phyloP scores from a whole-genome alignment of 2,329 filamentous ascomycete genomes.

The Fusarium keratoplasticum region DNA sequence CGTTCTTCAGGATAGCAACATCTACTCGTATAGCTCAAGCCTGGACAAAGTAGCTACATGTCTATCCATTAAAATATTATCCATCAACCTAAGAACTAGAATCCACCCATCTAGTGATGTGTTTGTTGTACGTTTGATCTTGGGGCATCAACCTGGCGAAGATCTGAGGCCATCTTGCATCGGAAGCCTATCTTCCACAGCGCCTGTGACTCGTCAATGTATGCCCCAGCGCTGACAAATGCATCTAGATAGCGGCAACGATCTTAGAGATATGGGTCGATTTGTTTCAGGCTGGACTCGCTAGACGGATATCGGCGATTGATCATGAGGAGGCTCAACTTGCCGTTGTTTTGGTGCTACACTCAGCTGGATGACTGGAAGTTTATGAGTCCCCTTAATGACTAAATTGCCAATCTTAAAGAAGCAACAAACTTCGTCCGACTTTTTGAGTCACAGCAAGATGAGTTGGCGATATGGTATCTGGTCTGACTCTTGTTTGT shows the following conservation, averaged over 20 bases:
- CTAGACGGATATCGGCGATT: not conserved
- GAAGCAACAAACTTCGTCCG: not conserved
- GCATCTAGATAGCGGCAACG: not conserved
- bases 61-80: no score
- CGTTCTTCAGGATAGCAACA: no score
- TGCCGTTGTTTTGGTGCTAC: no score
- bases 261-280: not conserved
- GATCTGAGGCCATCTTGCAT: not conserved
- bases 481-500: not conserved
- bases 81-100: not conserved
- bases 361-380: rapidly evolving
- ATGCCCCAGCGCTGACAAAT: not conserved
- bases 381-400: not conserved
- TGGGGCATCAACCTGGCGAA: not conserved
- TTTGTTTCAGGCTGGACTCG: not conserved
- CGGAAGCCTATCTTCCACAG: not conserved
- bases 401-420: not conserved
- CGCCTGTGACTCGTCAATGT: not conserved
- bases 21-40: no score
- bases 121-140: not conserved
- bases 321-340: not conserved
- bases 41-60: no score
- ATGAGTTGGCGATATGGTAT: not conserved
- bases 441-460: not conserved
- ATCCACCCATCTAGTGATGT: not conserved